Conservation (phyloP, 192 early-diverging fungal genomes). For the Ambispora gerdemannii region DNA sequence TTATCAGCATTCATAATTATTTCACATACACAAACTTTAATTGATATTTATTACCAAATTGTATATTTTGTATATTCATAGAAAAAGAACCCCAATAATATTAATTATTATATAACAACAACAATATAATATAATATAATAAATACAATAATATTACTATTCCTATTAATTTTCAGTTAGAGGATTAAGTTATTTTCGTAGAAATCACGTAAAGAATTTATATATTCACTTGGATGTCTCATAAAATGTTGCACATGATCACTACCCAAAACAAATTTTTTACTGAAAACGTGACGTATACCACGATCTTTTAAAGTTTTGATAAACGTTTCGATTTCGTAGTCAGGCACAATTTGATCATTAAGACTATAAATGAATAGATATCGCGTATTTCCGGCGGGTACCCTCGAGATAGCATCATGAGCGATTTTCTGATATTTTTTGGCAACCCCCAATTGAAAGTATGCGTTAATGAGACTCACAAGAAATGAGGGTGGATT, state of each 20-base stretch:
- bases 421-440: constrained; percentile 18
- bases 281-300: neutral
- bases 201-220: neutral
- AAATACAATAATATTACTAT: no score
- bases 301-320: constrained; percentile 9
- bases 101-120: no score
- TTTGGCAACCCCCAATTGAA: constrained; percentile 6
- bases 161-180: no score
- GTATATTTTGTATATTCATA: no score
- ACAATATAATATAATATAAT: no score
- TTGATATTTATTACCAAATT: no score
- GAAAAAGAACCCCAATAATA: no score
- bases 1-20: no score
- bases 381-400: constrained; percentile 10
- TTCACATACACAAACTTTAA: no score
- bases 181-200: neutral
- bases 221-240: constrained; percentile 23
- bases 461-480: neutral
- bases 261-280: constrained; percentile 18
- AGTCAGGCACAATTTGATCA: constrained; percentile 27
- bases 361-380: constrained; percentile 22
- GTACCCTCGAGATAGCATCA: constrained; percentile 11
- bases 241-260: constrained; percentile 27
- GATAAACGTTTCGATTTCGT: constrained; percentile 6
- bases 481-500: neutral